Base-by-base conservation (phyloP, 1,284 basidiomycete species). In the Boletus hoseneyae region DNA sequence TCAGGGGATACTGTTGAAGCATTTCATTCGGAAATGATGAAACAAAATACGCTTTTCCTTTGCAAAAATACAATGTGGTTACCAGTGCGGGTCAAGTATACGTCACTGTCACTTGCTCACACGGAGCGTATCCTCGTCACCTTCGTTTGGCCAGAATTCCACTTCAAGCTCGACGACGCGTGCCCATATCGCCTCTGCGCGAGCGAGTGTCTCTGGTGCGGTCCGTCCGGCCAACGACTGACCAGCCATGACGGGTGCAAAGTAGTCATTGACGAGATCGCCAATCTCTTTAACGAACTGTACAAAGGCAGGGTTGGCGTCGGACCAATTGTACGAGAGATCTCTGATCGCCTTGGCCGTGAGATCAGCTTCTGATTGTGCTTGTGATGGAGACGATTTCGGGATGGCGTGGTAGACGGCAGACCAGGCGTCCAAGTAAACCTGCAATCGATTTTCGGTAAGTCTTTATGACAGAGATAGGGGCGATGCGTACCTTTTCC, bases 401-500 rank as follows among this genome's bases (percentile, higher is more conserved):
- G 49, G 42, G 21, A 68, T 47, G 32, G 62, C 50, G 0, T 66
- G 60, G 37, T 72, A 70, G 34, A 83, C 84, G 50, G 71, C 70
- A 4, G 72, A 71, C 87, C 87, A 89, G 5, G 83, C 77, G 47
- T 85, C 80, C 16, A 87, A 70, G 62, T 89, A 88, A 21, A 73
- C 64, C 75, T 76, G 21, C 6, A n/a, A 18, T 35, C 23, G 11
- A 39, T 4, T 39, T 46, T 10, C 29, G 48, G 42, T 16, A 7
- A 30, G 27, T 13, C 29, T 12, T 11, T 15, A 23, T 2, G 23
- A 38, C 2, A 1, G 3, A 25, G 33, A n/a, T 8, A 13, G 4
- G 3, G 13, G n/a, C 4, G 23, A 6, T 23, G 1, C n/a, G 4
- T 0, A 65, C 63, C 69, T 78, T 76, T 64, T 89, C 87, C 86